phyloP scores from a whole-genome alignment of 2,329 filamentous ascomycete genomes.

The Xylaria sp. region DNA sequence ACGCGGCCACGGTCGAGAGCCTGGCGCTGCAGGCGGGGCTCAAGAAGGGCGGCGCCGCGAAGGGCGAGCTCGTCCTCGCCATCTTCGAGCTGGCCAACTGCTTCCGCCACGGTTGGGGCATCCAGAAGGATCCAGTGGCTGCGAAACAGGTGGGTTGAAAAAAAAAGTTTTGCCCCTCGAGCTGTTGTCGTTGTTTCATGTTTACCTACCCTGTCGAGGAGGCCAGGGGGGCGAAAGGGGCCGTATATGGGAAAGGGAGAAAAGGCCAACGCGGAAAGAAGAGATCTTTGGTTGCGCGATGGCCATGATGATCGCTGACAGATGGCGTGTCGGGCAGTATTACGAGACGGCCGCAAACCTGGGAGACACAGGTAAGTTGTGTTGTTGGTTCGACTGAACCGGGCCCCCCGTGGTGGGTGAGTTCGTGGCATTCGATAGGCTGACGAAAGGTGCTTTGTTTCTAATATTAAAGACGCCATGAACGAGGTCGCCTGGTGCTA shows the following conservation, averaged over 20 bases:
- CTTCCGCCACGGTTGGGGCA: conserved; percentile 94
- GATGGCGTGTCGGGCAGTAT: conserved; percentile 60
- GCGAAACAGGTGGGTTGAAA: conserved; percentile 69
- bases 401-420: conserved; percentile 11
- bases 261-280: conserved; percentile 8
- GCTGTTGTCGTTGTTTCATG: not conserved
- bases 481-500: conserved; percentile 97
- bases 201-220: not conserved
- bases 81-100: conserved; percentile 94
- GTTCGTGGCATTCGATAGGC: conserved; percentile 22
- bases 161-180: no score
- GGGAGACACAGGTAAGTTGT: conserved; percentile 73
- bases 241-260: not conserved
- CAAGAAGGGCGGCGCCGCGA: conserved; percentile 91
- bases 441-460: conserved; percentile 32
- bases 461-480: conserved; percentile 74
- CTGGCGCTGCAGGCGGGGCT: conserved; percentile 83
- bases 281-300: conserved; percentile 16
- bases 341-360: conserved; percentile 97
- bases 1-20: conserved; percentile 84
- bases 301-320: conserved; percentile 24
- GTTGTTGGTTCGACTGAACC: conserved; percentile 13
- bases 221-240: not conserved
- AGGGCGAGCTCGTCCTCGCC: conserved; percentile 92
- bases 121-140: conserved; percentile 81